These are phyloP conservation scores for Fusarium chuoi DNA, from an alignment of 2,329 filamentous ascomycete species.

Conservation along the genomic window DNA sequence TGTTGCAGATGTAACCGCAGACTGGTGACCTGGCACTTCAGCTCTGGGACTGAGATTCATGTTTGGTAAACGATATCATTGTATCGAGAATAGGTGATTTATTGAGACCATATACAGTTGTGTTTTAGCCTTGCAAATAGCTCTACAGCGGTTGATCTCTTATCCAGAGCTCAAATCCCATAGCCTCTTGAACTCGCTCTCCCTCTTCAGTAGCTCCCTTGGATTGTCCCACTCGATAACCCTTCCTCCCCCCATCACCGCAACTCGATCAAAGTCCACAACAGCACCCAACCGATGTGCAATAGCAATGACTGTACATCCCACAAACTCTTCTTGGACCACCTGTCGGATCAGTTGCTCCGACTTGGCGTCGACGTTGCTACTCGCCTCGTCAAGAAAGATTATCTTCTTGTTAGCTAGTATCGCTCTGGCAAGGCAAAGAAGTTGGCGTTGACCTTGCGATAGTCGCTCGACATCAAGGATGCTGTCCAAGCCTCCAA, in stretches of 20 bases:
- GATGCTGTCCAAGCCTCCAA: constrained; percentile 51
- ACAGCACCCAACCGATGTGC: constrained; percentile 45
- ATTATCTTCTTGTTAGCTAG: constrained; percentile 50
- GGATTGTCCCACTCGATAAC: constrained; percentile 28
- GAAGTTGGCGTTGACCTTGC: constrained; percentile 58
- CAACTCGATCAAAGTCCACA: constrained; percentile 17
- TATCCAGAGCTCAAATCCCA: constrained; percentile 16
- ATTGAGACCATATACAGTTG: background rate
- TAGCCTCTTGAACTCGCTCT: constrained; percentile 25
- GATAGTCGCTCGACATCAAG: constrained; percentile 49
- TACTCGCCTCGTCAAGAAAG: constrained; percentile 53
- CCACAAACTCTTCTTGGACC: constrained; percentile 46
- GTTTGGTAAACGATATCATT: constrained; percentile 18
- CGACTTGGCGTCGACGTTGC: constrained; percentile 49
- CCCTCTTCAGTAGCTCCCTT: constrained; percentile 1
- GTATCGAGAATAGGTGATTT: background rate
- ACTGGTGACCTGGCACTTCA: constrained; percentile 37
- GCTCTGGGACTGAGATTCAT: constrained; percentile 39
- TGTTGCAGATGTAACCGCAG: constrained; percentile 40
- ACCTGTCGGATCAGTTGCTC: constrained; percentile 49
- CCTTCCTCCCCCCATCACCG: constrained; percentile 14
- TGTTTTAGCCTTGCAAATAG: background rate
- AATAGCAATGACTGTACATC: constrained; percentile 63
- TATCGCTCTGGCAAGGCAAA: constrained; percentile 52
- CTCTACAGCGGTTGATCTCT: background rate